phyloP scores from a whole-genome alignment of 2,329 filamentous ascomycete genomes.

The Neonectria neomacrospora region DNA sequence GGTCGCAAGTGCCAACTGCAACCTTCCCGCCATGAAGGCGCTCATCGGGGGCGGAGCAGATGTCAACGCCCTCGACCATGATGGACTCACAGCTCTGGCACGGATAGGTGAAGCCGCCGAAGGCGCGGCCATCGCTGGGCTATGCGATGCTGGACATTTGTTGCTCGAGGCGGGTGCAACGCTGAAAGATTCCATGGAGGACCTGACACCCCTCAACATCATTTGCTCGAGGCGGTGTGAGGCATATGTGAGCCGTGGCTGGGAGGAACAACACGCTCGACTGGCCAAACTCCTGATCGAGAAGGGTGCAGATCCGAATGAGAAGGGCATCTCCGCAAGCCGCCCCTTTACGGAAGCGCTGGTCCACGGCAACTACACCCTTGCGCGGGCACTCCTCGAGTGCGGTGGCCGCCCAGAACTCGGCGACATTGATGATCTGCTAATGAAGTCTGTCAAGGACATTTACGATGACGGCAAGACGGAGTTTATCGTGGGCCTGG shows the following conservation, averaged over 20 bases:
- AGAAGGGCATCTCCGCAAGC: constrained; percentile 35
- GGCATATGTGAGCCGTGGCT: constrained; percentile 37
- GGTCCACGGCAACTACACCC: constrained; percentile 36
- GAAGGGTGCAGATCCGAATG: constrained; percentile 41
- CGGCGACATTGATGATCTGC: constrained; percentile 37
- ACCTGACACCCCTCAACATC: constrained; percentile 41
- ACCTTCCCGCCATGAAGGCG: constrained; percentile 40
- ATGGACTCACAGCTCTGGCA: constrained; percentile 40
- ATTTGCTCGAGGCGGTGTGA: constrained; percentile 42
- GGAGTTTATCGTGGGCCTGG: constrained; percentile 37
- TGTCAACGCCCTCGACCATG: constrained; percentile 41
- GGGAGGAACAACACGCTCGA: constrained; percentile 43
- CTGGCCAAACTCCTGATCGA: constrained; percentile 43
- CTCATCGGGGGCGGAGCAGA: constrained; percentile 40
- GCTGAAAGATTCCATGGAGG: constrained; percentile 35
- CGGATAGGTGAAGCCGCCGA: constrained; percentile 43
- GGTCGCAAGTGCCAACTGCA: constrained; percentile 44
- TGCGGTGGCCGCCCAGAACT: constrained; percentile 40
- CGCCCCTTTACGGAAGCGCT: constrained; percentile 43
- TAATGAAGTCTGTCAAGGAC: constrained; percentile 36
- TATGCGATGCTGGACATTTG: constrained; percentile 40
- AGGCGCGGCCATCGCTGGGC: constrained; percentile 34
- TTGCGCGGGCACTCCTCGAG: constrained; percentile 40
- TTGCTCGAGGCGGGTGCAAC: constrained; percentile 41
- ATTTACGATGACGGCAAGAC: constrained; percentile 44